Evolutionary conservation across 805 yeast genomes (phyloP).

Genomic region (Cyberlindnera misumaiensis): DNA sequence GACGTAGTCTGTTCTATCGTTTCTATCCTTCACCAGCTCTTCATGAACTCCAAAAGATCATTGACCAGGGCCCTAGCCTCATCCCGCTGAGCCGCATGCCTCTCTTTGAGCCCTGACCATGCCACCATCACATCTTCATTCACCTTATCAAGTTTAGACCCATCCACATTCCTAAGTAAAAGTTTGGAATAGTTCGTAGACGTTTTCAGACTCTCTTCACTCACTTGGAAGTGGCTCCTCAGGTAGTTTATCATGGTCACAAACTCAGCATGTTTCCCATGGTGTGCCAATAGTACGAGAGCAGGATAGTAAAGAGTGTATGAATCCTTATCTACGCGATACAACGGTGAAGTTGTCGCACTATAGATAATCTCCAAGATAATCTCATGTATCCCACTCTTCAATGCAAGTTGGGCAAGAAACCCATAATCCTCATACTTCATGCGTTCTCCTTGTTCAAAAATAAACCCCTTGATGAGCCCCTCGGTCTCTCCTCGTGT

Average conservation of each 20-base stretch:
- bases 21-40: too few relatives aligned
- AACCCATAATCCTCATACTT: slow-evolving; percentile 5
- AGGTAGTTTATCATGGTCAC: background rate
- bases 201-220: background rate
- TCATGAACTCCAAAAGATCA: background rate
- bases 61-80: background rate
- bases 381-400: background rate
- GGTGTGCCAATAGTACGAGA: slow-evolving; percentile 4
- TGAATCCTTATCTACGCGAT: slow-evolving; percentile 2
- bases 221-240: background rate
- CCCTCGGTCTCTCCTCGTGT: background rate
- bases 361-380: background rate
- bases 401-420: slow-evolving; percentile 6
- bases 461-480: slow-evolving; percentile 5
- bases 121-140: background rate
- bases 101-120: background rate
- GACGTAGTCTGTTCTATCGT: too few relatives aligned
- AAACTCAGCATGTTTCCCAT: background rate
- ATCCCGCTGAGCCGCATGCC: background rate
- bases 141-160: background rate
- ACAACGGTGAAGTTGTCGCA: slow-evolving; percentile 9
- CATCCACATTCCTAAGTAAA: background rate
- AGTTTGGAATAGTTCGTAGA: background rate
- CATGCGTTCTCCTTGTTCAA: slow-evolving; percentile 2
- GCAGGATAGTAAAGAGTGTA: slow-evolving; percentile 6